Conservation (phyloP, 2,329 filamentous ascomycete genomes). For the Aspergillus intermedius region DNA sequence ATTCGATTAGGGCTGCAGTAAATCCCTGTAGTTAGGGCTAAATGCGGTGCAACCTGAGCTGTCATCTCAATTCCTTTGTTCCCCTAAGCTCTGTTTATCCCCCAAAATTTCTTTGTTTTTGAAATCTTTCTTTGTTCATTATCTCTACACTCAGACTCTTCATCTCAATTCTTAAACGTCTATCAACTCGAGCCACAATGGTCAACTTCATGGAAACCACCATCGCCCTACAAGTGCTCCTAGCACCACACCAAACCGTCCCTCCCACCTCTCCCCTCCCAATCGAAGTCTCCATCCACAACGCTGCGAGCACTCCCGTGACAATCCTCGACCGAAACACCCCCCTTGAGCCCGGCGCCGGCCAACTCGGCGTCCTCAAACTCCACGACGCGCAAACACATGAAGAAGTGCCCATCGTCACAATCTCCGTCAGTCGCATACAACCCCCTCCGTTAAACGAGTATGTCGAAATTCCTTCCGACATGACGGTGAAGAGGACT, state of each 20-base stretch:
- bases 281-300: slow-evolving; percentile 23
- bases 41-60: too few species aligned
- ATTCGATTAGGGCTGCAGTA: too few species aligned
- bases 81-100: too few species aligned
- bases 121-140: too few species aligned
- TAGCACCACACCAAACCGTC: slow-evolving; percentile 10
- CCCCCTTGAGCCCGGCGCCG: slow-evolving; percentile 29
- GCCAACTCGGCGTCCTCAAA: slow-evolving; percentile 25
- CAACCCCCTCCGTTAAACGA: slow-evolving; percentile 24
- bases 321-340: slow-evolving; percentile 34
- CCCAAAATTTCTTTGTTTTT: too few species aligned
- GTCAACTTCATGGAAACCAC: too few species aligned
- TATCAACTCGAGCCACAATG: too few species aligned
- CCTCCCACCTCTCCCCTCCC: slow-evolving; percentile 2
- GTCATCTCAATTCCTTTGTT: too few species aligned
- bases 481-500: slow-evolving; percentile 13
- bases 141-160: too few species aligned
- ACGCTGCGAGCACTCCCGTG: slow-evolving; percentile 19
- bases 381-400: slow-evolving; percentile 18
- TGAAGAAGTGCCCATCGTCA: slow-evolving; percentile 18
- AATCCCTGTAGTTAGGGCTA: too few species aligned
- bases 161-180: too few species aligned
- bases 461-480: slow-evolving; percentile 25
- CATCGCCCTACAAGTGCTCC: slow-evolving; percentile 12
- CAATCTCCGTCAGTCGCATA: slow-evolving; percentile 28